Percentiles rank a stretch among this genome's conserved stretches.
These are phyloP conservation scores for Talaromyces sp. DNA, from an alignment of 2,329 filamentous ascomycete genomes.

Conservation along the genomic window DNA sequence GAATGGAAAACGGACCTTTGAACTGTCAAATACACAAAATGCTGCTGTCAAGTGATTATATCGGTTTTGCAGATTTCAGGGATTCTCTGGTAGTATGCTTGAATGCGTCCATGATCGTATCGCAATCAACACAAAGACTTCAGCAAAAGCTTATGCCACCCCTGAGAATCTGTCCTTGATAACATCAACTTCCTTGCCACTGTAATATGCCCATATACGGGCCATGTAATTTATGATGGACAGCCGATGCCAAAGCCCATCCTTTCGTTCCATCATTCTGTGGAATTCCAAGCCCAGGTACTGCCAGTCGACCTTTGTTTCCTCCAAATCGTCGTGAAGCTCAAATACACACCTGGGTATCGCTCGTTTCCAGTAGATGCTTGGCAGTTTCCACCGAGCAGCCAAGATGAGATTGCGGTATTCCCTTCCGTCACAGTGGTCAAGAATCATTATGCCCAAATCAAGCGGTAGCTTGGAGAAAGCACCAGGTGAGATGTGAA, in stretches of 20 bases:
- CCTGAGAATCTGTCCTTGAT: not conserved
- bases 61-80: not conserved
- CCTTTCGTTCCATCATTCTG: not conserved
- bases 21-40: not conserved
- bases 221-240: not conserved
- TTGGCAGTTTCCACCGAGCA: constrained; percentile 4
- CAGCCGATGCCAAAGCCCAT: not conserved
- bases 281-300: constrained; percentile 9
- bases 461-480: constrained; percentile 2
- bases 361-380: not conserved
- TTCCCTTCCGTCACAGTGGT: not conserved
- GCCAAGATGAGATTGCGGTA: constrained; percentile 3
- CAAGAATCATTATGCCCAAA: not conserved
- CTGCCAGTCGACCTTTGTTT: constrained; percentile 6
- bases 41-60: not conserved
- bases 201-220: constrained; percentile 5
- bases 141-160: not conserved
- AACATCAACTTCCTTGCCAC: not conserved
- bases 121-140: no score
- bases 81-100: not conserved
- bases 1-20: not conserved
- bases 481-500: not conserved
- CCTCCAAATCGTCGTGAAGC: not conserved
- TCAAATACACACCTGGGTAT: constrained; percentile 6
- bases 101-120: not conserved